Base-by-base conservation (phyloP, 352 stramenopile genomes). In the Globisporangium megalacanthum region DNA sequence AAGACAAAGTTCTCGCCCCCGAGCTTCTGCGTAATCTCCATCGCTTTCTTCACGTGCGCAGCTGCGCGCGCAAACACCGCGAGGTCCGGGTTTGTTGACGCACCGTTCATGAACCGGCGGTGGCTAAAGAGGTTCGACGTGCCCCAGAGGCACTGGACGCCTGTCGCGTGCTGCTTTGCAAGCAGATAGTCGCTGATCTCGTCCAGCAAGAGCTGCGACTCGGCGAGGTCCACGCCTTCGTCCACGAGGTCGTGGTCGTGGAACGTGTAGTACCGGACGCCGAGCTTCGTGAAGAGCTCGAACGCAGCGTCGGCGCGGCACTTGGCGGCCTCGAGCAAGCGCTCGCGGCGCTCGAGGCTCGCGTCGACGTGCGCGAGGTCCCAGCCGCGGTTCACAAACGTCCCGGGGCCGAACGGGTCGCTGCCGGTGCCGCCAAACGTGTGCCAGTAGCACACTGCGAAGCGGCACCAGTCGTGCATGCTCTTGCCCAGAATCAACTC, bases 201-300 rank as follows among this genome's bases (percentile, higher is more conserved):
- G 55, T 78, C 67, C 17, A 75, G 47, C 10, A 74, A 50, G n/a
- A n/a, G 49, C 49, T 72, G 60, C 19, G 69, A 69, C 46, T 77
- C 69, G n/a, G 37, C 39, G 37, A 89, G 71, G 52, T 86, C 75
- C 0, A 55, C 64, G 41, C 81, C 82, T 62, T 94, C 82, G 13
- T 71, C 74, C n/a, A 87, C 59, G 14, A 96, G 55, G 49, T 96
- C 86, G 31, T 74, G 58, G 69, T 96, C 87, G 62, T 95, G 85
- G 70, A 95, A 96, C 61, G 77, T 86, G 72, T 92, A 96, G 65
- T 73, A 94, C 53, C 78, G 68, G 33, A 94, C 73, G 50, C 83
- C 87, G 15, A 96, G 72, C 64, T 93, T 94, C 33, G 69, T 83
- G 65, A 95, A 90, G 49, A 95, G 69, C 73, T 96, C 87, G 68